Percentiles rank a stretch among this genome's conserved stretches.
Evolutionary conservation across 2,329 filamentous ascomycete genomes (phyloP).

Genomic region (Cyphellophora europaea): DNA sequence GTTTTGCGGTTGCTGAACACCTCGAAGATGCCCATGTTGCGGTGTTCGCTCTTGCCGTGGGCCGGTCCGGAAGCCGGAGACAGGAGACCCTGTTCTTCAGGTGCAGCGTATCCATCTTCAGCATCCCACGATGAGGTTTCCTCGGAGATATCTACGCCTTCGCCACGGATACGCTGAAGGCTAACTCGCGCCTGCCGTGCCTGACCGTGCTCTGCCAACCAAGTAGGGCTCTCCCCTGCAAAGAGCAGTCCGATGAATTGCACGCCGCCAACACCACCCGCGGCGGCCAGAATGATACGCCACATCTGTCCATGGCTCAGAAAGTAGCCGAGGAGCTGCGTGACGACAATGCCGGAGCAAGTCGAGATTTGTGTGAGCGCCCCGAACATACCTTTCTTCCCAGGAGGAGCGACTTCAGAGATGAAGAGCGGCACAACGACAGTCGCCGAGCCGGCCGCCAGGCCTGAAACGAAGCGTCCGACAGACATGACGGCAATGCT

Average conservation of each 20-base stretch:
- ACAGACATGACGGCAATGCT: constrained; percentile 59
- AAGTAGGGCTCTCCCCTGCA: constrained; percentile 81
- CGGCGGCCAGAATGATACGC: constrained; percentile 72
- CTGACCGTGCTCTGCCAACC: constrained; percentile 62
- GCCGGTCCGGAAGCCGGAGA: constrained; percentile 18
- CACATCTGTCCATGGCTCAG: constrained; percentile 70
- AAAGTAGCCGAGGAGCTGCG: constrained; percentile 81
- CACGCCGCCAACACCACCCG: constrained; percentile 55
- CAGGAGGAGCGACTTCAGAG: constrained; percentile 74
- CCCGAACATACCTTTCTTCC: constrained; percentile 68
- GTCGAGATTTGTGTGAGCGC: constrained; percentile 86
- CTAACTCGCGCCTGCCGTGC: constrained; percentile 53
- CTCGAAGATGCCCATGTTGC: constrained; percentile 48
- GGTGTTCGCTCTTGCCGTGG: constrained; percentile 17
- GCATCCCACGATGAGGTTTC: constrained; percentile 62
- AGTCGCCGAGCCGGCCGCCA: constrained; percentile 79
- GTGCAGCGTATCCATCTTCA: constrained; percentile 25
- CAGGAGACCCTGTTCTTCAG: constrained; percentile 66
- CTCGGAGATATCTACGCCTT: constrained; percentile 56
- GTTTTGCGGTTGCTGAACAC: constrained; percentile 58
- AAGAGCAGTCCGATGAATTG: constrained; percentile 64
- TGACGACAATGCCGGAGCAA: constrained; percentile 78
- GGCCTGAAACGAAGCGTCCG: constrained; percentile 69
- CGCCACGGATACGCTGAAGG: constrained; percentile 68
- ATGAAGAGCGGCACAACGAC: constrained; percentile 94